phyloP scores from a whole-genome alignment of 2,329 filamentous ascomycete species.

The Talaromyces amestolkiae region DNA sequence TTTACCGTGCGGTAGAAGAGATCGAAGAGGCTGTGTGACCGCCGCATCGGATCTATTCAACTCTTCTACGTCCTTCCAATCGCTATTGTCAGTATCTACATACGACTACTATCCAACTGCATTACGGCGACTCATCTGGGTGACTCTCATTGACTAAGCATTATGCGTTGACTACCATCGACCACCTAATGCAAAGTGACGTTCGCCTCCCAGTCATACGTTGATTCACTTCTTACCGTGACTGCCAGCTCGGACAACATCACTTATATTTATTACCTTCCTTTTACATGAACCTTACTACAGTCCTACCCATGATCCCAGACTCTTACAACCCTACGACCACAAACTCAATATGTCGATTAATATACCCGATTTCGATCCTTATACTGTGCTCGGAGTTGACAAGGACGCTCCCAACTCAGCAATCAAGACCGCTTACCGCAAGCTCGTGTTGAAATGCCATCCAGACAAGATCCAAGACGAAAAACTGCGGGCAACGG shows the following conservation, averaged over 20 bases:
- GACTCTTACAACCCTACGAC: neutral
- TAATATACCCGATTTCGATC: conserved; percentile 57
- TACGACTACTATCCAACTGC: neutral
- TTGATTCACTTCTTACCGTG: conserved; percentile 6
- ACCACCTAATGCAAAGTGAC: conserved; percentile 3
- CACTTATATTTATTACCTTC: neutral
- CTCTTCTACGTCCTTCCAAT: conserved; percentile 8
- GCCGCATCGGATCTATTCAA: neutral
- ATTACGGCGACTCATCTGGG: neutral
- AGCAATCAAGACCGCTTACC: conserved; percentile 75
- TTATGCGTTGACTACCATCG: conserved; percentile 11
- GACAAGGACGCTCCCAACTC: conserved; percentile 66
- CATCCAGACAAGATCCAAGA: conserved; percentile 91
- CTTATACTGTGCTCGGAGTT: conserved; percentile 75
- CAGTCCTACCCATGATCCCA: conserved; percentile 13
- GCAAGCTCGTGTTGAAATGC: conserved; percentile 81
- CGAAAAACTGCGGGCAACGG: conserved; percentile 69
- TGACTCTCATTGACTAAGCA: conserved; percentile 7
- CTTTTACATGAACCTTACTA: neutral
- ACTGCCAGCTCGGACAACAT: neutral
- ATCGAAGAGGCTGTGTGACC: conserved; percentile 1
- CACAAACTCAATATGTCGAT: conserved; percentile 25
- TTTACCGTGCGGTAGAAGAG: neutral
- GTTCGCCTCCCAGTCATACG: conserved; percentile 10
- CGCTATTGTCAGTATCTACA: conserved; percentile 8